Evolutionary conservation across 257 asterid species (phyloP), one percentile per base, ranked within the genome.

Genomic region (Linaria vulgaris): DNA sequence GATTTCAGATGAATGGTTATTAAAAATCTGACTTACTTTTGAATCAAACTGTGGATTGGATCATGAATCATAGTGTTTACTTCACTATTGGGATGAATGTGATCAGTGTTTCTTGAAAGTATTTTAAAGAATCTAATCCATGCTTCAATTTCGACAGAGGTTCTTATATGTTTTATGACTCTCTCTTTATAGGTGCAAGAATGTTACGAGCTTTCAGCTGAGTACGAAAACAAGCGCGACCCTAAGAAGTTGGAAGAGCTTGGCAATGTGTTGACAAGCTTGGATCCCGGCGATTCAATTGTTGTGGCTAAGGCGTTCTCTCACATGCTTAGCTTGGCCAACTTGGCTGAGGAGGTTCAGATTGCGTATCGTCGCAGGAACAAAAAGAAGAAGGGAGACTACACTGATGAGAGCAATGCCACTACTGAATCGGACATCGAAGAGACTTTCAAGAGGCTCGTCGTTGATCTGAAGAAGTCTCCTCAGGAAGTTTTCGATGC

Each of bases 261-360:
- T 1, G 88, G 88, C 25, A 78, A 71, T 45, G 74, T 75, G 41
- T 22, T 79, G 56, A 83, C 83, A 7, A 83, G 78, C 63, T 76
- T 79, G 74, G 86, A 83, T 73, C 80, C 88, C 1, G 86, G 84
- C 23, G 88, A 83, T 61, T 83, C 88, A 0, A 83, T 83, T 23
- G 86, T 83, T 21, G 64, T 83, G 43, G 80, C 88, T 1, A 83
- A 83, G 64, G 83, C 88, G 10, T 83, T 83, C 61, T 77, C 88
- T 21, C 78, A 83, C 75, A 83, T 83, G 88, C 88, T 83, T 68
- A 83, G 65, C 86, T 80, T 83, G 78, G 85, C 86, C 4, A 80
- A 83, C 78, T 72, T 83, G 82, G 88, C 88, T 24, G 88, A 83
- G 82, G 82, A 77, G 73, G 88, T 83, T 45, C 88, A 83, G 78